Conservation (phyloP, 2,329 filamentous ascomycete species). For the Xylaria sp. region DNA sequence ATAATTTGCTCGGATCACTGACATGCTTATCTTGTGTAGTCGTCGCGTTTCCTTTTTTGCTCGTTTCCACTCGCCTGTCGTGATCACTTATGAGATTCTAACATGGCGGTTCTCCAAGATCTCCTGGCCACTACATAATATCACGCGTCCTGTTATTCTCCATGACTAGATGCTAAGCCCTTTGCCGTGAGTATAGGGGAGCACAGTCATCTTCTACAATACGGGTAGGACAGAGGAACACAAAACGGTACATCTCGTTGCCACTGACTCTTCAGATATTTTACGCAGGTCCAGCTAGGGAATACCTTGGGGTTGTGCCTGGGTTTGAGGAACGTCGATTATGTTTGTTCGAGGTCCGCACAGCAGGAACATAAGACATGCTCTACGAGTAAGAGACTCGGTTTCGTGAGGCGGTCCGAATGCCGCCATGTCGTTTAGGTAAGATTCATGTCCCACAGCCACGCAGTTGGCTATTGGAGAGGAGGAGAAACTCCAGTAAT, state of each 20-base stretch:
- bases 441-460: neutral
- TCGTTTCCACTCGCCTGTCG: neutral
- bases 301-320: neutral
- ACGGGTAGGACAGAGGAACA: slow-evolving; percentile 8
- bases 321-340: neutral
- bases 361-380: neutral
- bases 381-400: neutral
- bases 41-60: neutral
- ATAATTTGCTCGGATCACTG: neutral
- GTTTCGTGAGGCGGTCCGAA: slow-evolving; percentile 3
- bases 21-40: neutral
- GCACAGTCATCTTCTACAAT: neutral
- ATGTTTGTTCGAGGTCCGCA: neutral
- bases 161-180: neutral
- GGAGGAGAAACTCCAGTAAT: neutral
- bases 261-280: neutral
- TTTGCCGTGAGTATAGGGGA: neutral
- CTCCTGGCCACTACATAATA: neutral
- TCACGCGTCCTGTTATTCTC: neutral
- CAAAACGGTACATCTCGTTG: neutral
- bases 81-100: neutral
- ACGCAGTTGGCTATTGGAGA: neutral
- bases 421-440: neutral
- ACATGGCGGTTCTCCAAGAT: neutral
- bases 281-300: neutral